These are phyloP conservation scores for Margaritispora aquatica DNA, from an alignment of 495 filamentous ascomycete species.

Conservation along the genomic window DNA sequence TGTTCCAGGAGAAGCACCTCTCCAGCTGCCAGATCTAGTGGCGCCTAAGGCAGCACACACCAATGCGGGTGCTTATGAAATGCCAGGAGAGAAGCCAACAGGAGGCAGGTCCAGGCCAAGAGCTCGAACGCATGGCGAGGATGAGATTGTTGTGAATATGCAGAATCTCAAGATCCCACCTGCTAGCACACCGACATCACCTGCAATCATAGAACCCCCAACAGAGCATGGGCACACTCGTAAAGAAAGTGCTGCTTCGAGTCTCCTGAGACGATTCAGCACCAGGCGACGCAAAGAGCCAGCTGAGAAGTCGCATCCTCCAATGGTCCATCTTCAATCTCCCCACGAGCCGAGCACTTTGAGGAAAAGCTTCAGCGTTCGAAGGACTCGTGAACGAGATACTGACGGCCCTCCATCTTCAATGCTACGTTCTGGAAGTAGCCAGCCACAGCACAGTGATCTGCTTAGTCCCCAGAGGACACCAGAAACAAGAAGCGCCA, in stretches of 20 bases:
- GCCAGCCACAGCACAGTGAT: slow-evolving; percentile 65
- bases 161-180: slow-evolving; percentile 60
- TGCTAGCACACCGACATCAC: slow-evolving; percentile 40
- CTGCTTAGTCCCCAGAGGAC: slow-evolving; percentile 64
- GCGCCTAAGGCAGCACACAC: slow-evolving; percentile 89
- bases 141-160: slow-evolving; percentile 73
- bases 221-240: slow-evolving; percentile 54
- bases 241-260: slow-evolving; percentile 82
- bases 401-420: slow-evolving; percentile 47
- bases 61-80: slow-evolving; percentile 72
- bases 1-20: slow-evolving; percentile 50
- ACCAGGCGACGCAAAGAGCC: slow-evolving; percentile 66
- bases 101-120: slow-evolving; percentile 75
- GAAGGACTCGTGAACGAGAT: slow-evolving; percentile 50
- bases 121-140: slow-evolving; percentile 91
- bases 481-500: slow-evolving; percentile 53
- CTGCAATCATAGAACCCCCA: slow-evolving; percentile 48
- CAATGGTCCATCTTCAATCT: slow-evolving; percentile 66
- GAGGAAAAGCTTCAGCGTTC: slow-evolving; percentile 77
- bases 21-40: slow-evolving; percentile 60
- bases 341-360: slow-evolving; percentile 57
- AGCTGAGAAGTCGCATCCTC: slow-evolving; percentile 55
- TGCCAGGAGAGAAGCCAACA: slow-evolving; percentile 73
- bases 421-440: slow-evolving; percentile 54
- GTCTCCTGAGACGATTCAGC: slow-evolving; percentile 86